A percentile compares a stretch with the other conserved stretches of the same genome.
These are phyloP conservation scores for Claviceps pazoutovae DNA, from an alignment of 2,329 filamentous ascomycete species.

Conservation along the genomic window DNA sequence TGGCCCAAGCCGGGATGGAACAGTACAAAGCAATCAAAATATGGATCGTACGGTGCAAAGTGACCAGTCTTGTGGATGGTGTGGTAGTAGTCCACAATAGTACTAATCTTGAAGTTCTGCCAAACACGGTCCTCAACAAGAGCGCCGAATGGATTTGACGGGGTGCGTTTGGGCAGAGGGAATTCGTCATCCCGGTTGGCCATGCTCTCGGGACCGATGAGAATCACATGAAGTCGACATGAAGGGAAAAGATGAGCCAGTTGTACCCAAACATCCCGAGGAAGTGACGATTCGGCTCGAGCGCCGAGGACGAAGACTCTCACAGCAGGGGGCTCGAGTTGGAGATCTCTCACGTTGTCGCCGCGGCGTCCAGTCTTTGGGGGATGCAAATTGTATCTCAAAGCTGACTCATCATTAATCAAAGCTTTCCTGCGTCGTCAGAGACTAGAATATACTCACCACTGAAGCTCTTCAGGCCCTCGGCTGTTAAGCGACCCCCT, in stretches of 20 bases:
- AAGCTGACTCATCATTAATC: conserved; percentile 35
- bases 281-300: conserved; percentile 91
- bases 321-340: conserved; percentile 73
- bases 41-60: conserved; percentile 91
- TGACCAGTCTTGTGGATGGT: conserved; percentile 82
- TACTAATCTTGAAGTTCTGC: conserved; percentile 87
- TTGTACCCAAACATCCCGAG: conserved; percentile 87
- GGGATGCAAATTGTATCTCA: conserved; percentile 88
- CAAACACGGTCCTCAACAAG: conserved; percentile 84
- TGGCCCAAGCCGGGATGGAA: conserved; percentile 96
- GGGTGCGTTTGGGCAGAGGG: conserved; percentile 72
- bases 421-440: background rate
- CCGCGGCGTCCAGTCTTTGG: conserved; percentile 59
- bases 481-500: conserved; percentile 63
- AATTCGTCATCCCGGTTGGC: conserved; percentile 85
- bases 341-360: conserved; percentile 60
- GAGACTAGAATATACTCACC: conserved; percentile 41
- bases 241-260: conserved; percentile 90
- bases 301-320: conserved; percentile 88
- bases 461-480: conserved; percentile 87
- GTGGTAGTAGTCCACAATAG: conserved; percentile 96
- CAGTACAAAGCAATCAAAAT: conserved; percentile 93
- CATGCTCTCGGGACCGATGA: conserved; percentile 95
- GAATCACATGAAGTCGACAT: conserved; percentile 77
- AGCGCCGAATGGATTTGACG: conserved; percentile 83